Evolutionary conservation across 331 rosid genomes (phyloP).

Genomic region (Rhamnella rubrinervis): DNA sequence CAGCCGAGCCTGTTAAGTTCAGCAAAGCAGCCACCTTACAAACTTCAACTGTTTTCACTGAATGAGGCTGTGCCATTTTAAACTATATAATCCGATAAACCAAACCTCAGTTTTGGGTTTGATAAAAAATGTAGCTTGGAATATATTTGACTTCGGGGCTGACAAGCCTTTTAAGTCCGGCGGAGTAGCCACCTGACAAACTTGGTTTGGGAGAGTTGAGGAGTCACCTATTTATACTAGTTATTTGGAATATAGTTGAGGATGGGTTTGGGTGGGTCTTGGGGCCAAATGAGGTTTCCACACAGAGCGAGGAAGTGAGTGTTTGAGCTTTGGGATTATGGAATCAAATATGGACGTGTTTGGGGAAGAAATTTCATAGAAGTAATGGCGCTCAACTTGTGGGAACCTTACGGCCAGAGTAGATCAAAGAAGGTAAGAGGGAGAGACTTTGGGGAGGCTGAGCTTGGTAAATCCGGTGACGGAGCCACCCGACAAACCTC

Average conservation of each 20-base stretch:
- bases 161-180: too few relatives aligned
- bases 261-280: constrained; percentile 33
- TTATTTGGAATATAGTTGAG: constrained; percentile 35
- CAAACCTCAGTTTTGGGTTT: too few relatives aligned
- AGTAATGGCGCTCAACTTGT: constrained; percentile 40
- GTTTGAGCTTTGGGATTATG: constrained; percentile 42
- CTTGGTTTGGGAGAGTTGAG: too few relatives aligned
- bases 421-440: constrained; percentile 42
- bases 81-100: too few relatives aligned
- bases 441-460: constrained; percentile 12
- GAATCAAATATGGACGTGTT: constrained; percentile 11
- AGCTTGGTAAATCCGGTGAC: background rate
- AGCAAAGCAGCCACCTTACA: too few relatives aligned
- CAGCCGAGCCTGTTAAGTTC: too few relatives aligned
- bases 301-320: constrained; percentile 54
- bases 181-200: too few relatives aligned
- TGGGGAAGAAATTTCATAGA: constrained; percentile 15
- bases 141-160: too few relatives aligned
- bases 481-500: constrained; percentile 30
- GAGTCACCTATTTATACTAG: too few relatives aligned
- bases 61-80: too few relatives aligned
- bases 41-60: too few relatives aligned
- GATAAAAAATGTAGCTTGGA: too few relatives aligned
- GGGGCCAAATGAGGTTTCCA: constrained; percentile 51
- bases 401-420: constrained; percentile 33